Evolutionary conservation across 495 filamentous ascomycete species (phyloP).

Genomic region (Daldinia vernicosa): DNA sequence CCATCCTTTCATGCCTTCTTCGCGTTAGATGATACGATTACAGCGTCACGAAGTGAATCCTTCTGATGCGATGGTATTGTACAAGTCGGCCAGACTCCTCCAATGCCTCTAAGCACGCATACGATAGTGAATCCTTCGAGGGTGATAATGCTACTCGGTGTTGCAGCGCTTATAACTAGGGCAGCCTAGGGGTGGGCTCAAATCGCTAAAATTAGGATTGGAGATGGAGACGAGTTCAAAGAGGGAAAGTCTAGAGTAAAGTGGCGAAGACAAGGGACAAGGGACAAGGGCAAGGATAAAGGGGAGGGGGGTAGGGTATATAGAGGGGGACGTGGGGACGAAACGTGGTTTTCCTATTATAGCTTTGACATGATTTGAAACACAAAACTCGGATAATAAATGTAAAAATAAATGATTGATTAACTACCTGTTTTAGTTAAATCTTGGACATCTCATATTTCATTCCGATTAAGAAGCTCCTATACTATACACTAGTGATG

Average conservation of each 20-base stretch:
- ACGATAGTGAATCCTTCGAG: background rate
- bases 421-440: too few species aligned
- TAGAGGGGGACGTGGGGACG: background rate
- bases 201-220: background rate
- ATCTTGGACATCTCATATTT: too few species aligned
- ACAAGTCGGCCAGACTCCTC: background rate
- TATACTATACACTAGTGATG: too few species aligned
- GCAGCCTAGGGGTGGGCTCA: too few species aligned
- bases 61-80: background rate
- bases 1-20: background rate
- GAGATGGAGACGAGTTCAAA: background rate
- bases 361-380: background rate
- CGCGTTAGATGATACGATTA: background rate
- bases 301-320: too few species aligned
- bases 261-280: background rate
- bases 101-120: background rate
- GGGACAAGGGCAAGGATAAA: too few species aligned
- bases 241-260: background rate
- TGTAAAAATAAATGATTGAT: too few species aligned
- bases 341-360: constrained; percentile 1
- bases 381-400: background rate
- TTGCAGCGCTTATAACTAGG: background rate
- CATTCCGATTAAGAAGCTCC: too few species aligned
- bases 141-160: background rate
- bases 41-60: background rate